Percentiles rank a stretch among this genome's conserved stretches.
These are phyloP conservation scores for Pistacia atlantica DNA, from an alignment of 345 rosid species.

Conservation along the genomic window DNA sequence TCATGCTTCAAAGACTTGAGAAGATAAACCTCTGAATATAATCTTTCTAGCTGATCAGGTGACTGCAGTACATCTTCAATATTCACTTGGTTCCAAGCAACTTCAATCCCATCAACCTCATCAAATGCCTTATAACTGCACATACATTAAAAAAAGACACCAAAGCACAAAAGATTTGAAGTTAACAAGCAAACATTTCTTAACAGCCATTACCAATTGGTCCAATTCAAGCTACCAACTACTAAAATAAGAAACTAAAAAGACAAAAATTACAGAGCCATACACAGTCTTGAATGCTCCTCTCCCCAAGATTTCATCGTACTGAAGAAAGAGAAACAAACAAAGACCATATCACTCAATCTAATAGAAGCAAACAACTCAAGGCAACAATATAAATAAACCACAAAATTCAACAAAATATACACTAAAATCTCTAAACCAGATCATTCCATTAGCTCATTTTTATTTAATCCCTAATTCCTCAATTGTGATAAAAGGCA, in stretches of 20 bases:
- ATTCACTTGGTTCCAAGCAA: slow-evolving; percentile 87
- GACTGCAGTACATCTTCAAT: slow-evolving; percentile 79
- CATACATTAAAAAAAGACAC: neutral
- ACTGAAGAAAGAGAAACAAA: slow-evolving; percentile 45
- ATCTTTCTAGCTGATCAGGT: slow-evolving; percentile 71
- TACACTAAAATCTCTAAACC: too few species aligned
- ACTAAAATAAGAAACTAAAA: slow-evolving; percentile 3
- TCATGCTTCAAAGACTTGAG: slow-evolving; percentile 77
- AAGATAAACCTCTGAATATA: slow-evolving; percentile 85
- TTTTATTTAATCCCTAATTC: too few species aligned
- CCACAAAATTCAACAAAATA: neutral
- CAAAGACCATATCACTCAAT: slow-evolving; percentile 10
- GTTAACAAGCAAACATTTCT: neutral
- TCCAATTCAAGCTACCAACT: neutral
- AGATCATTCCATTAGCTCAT: too few species aligned
- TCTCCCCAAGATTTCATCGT: slow-evolving; percentile 81
- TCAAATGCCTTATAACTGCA: slow-evolving; percentile 87
- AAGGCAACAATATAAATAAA: neutral
- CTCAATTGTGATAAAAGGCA: neutral
- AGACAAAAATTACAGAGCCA: slow-evolving; percentile 44
- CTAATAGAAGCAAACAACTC: slow-evolving; percentile 12
- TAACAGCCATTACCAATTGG: neutral
- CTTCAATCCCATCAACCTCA: slow-evolving; percentile 83
- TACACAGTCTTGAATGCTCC: slow-evolving; percentile 99
- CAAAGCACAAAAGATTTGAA: slow-evolving; percentile 6